These are phyloP conservation scores for Didymella keratinophila DNA, from an alignment of 2,329 filamentous ascomycete species.

Conservation along the genomic window DNA sequence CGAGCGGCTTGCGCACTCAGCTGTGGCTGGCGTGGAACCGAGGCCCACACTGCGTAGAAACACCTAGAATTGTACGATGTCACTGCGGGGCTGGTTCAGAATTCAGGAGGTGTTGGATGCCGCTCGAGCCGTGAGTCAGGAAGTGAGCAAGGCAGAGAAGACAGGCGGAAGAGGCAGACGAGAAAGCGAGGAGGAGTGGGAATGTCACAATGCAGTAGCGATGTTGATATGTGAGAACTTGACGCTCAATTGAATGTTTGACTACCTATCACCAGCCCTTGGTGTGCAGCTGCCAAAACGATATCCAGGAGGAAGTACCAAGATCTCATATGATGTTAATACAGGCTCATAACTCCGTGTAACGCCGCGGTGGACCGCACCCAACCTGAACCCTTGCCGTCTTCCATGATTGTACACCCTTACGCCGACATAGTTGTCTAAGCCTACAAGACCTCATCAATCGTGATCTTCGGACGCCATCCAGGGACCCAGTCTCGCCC, in stretches of 20 bases:
- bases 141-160: no score
- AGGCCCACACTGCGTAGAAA: constrained; percentile 24
- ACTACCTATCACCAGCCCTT: constrained; percentile 47
- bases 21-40: constrained; percentile 8
- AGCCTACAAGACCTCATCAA: constrained; percentile 37
- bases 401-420: constrained; percentile 37
- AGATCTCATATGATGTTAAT: constrained; percentile 28
- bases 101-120: constrained; percentile 8
- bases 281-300: constrained; percentile 41
- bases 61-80: constrained; percentile 15
- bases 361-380: constrained; percentile 32
- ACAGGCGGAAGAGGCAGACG: neutral
- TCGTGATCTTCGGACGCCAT: constrained; percentile 38
- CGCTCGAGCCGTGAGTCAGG: neutral
- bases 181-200: neutral
- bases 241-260: constrained; percentile 30
- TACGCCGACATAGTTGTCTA: constrained; percentile 41
- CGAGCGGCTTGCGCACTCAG: constrained; percentile 20
- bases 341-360: constrained; percentile 38
- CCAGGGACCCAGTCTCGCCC: constrained; percentile 33
- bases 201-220: neutral
- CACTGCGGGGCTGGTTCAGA: constrained; percentile 15
- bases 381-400: constrained; percentile 26
- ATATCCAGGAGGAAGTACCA: constrained; percentile 33
- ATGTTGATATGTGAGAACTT: neutral